A percentile compares a stretch with the other conserved stretches of the same genome.
Evolutionary conservation across 257 asterid species (phyloP).

Genomic region (Linaria vulgaris): DNA sequence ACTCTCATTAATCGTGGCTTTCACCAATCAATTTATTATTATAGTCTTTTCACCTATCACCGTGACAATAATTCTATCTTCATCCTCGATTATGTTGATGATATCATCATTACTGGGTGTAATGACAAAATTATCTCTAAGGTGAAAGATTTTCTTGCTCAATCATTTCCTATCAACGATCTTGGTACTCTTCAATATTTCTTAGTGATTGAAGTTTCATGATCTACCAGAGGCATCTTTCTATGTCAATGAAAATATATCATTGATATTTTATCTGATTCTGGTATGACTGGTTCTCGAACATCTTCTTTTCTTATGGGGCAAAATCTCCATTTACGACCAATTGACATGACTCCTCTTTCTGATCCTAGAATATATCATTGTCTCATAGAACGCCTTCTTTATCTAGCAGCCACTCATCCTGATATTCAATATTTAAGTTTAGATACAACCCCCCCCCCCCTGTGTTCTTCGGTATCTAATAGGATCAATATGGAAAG

Average conservation of each 20-base stretch:
- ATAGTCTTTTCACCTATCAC: slow-evolving; percentile 6
- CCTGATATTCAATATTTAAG: not conserved
- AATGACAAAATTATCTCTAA: not conserved
- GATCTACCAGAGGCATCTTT: too few species aligned
- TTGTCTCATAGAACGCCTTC: not conserved
- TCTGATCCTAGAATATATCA: too few species aligned
- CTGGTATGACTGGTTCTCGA: too few species aligned
- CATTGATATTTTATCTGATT: too few species aligned
- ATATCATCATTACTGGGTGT: not conserved
- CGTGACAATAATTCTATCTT: not conserved
- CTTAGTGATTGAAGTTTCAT: slow-evolving; percentile 4
- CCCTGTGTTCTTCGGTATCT: not conserved
- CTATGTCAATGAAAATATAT: too few species aligned
- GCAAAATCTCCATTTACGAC: too few species aligned
- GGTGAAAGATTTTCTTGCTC: not conserved
- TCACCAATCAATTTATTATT: not conserved
- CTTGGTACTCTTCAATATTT: not conserved
- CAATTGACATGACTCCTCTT: too few species aligned
- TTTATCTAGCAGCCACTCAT: too few species aligned
- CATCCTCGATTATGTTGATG: too few species aligned
- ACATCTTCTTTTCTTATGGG: too few species aligned
- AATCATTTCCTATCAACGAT: not conserved
- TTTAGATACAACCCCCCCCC: too few species aligned
- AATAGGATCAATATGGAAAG: not conserved
- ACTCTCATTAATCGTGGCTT: not conserved